Conservation (phyloP, 176 grass and related monocot genomes). For the Otatea glauca region DNA sequence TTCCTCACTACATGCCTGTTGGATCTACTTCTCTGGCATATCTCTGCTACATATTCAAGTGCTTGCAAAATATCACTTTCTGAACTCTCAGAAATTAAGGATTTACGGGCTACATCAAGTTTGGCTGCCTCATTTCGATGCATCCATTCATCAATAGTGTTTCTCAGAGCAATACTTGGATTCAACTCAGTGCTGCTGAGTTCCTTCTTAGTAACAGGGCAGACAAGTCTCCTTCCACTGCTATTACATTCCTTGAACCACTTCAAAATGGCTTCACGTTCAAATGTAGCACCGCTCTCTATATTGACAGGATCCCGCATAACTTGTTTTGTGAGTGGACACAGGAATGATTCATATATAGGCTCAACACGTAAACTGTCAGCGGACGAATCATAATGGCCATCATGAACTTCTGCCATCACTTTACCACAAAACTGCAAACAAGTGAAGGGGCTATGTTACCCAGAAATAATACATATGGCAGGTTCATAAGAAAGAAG, state of each 20-base stretch:
- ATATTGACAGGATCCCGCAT: slow-evolving; percentile 87
- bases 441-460: slow-evolving; percentile 16
- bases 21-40: slow-evolving; percentile 68
- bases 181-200: slow-evolving; percentile 73
- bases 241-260: slow-evolving; percentile 71
- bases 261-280: slow-evolving; percentile 76
- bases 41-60: slow-evolving; percentile 65
- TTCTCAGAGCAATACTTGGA: slow-evolving; percentile 83
- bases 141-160: slow-evolving; percentile 94
- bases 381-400: slow-evolving; percentile 55
- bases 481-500: background rate
- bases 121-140: slow-evolving; percentile 77
- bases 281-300: slow-evolving; percentile 85
- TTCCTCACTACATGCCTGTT: slow-evolving; percentile 64
- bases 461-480: background rate
- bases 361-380: slow-evolving; percentile 74
- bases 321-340: slow-evolving; percentile 86
- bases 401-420: slow-evolving; percentile 73
- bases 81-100: slow-evolving; percentile 60
- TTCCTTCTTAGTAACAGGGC: slow-evolving; percentile 80
- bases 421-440: slow-evolving; percentile 46
- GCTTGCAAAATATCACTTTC: slow-evolving; percentile 76
- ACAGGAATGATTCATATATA: slow-evolving; percentile 85
- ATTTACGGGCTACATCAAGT: slow-evolving; percentile 69
- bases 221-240: slow-evolving; percentile 60